Percentiles rank a stretch among this genome's conserved stretches.
These are phyloP conservation scores for Sphagnum fallax DNA, from an alignment of 228 moss, liverwort and hornwort genomes.

Conservation along the genomic window DNA sequence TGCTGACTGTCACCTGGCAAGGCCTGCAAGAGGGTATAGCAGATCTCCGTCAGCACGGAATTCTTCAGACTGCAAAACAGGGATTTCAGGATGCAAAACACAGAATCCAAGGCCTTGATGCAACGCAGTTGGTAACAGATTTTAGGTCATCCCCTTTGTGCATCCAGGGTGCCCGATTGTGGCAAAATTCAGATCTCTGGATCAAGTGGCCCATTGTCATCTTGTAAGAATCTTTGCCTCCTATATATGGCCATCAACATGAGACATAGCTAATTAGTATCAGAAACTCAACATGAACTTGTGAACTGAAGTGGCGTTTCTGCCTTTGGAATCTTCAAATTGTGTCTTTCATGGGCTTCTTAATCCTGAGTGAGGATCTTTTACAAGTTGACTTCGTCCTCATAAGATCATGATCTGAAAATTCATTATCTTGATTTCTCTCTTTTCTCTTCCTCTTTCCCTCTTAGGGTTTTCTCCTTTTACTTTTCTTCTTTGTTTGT, in stretches of 20 bases:
- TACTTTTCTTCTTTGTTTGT: no score
- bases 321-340: no score
- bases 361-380: no score
- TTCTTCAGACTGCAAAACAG: slow-evolving; percentile 65
- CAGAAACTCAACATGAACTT: no score
- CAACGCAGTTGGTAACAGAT: slow-evolving; percentile 45
- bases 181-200: slow-evolving; percentile 73
- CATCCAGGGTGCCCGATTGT: slow-evolving; percentile 47
- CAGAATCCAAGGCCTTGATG: slow-evolving; percentile 55
- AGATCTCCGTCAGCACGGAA: slow-evolving; percentile 67
- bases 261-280: not conserved
- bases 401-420: no score
- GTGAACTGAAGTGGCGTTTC: no score
- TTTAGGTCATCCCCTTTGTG: slow-evolving; percentile 35
- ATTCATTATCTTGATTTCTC: no score
- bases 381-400: no score
- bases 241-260: not conserved
- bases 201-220: slow-evolving; percentile 87
- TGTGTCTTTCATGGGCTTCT: no score
- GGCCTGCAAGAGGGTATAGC: slow-evolving; percentile 63
- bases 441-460: no score
- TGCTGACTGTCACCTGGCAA: slow-evolving; percentile 50
- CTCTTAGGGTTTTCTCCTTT: no score
- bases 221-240: slow-evolving; percentile 53
- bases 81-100: slow-evolving; percentile 58